phyloP scores from a whole-genome alignment of 1,139 yeast species.

The Arxiozyma slooffiae region DNA sequence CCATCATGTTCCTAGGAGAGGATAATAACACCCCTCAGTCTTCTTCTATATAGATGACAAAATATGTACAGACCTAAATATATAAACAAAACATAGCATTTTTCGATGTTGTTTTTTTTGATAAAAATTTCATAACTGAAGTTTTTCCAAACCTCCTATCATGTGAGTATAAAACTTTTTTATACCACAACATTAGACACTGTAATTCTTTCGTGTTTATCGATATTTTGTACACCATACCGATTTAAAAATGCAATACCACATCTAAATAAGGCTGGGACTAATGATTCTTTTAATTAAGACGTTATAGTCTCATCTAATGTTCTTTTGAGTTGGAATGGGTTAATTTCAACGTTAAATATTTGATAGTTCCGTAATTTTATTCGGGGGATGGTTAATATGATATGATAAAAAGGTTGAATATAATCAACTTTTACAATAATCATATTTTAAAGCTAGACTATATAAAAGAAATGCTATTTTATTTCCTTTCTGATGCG shows the following conservation, averaged over 20 bases:
- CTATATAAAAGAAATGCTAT: constrained; percentile 70
- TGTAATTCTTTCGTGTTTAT: constrained; percentile 56
- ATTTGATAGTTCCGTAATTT: constrained; percentile 23
- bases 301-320: constrained; percentile 18
- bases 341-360: constrained; percentile 27
- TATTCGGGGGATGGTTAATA: constrained; percentile 38
- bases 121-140: no score
- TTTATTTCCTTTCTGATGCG: constrained; percentile 38
- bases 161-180: no score
- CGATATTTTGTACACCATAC: constrained; percentile 43
- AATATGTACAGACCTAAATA: no score
- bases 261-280: constrained; percentile 45
- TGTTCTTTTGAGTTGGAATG: constrained; percentile 22
- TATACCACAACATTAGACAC: no score
- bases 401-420: constrained; percentile 54
- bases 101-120: no score
- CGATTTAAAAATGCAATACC: constrained; percentile 55
- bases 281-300: constrained; percentile 26
- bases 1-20: no score
- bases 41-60: no score
- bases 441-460: constrained; percentile 57
- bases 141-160: no score
- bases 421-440: constrained; percentile 53
- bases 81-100: no score
- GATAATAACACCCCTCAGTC: no score